A percentile compares a stretch with the other conserved stretches of the same genome.
Evolutionary conservation across 2,329 filamentous ascomycete genomes (phyloP).

Genomic region (Scytalidium lignicola): DNA sequence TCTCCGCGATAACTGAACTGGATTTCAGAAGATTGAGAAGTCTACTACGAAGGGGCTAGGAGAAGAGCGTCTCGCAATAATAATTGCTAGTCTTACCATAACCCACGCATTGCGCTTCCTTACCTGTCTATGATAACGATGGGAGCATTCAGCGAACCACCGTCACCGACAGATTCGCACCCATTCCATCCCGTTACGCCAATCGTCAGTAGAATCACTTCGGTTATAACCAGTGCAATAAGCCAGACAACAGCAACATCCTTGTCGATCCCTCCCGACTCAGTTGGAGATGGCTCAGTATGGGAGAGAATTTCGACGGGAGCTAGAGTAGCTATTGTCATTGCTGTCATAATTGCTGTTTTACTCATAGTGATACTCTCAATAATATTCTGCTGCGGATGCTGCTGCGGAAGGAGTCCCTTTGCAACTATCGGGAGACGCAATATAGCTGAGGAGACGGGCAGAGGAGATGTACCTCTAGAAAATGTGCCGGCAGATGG

Average conservation of each 20-base stretch:
- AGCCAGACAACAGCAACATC: too few relatives aligned
- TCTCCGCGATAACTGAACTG: too few relatives aligned
- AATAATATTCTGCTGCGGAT: slow-evolving; percentile 17
- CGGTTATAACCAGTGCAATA: too few relatives aligned
- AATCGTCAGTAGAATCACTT: too few relatives aligned
- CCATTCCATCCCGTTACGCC: too few relatives aligned
- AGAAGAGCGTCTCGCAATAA: too few relatives aligned
- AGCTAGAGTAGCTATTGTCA: slow-evolving; percentile 5
- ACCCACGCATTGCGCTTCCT: too few relatives aligned
- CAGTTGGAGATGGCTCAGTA: neutral
- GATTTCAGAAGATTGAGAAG: too few relatives aligned
- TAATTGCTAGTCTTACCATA: too few relatives aligned
- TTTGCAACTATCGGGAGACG: neutral
- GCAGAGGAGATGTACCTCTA: neutral
- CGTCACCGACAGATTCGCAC: neutral
- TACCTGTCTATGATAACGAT: too few relatives aligned
- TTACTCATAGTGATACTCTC: slow-evolving; percentile 10
- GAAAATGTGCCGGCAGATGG: neutral
- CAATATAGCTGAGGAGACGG: neutral
- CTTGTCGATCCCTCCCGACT: too few relatives aligned
- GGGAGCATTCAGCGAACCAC: neutral
- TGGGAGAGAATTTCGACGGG: slow-evolving; percentile 7
- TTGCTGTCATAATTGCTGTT: slow-evolving; percentile 7
- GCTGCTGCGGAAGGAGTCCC: slow-evolving; percentile 5
- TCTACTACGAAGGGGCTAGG: too few relatives aligned